Evolutionary conservation across 805 yeast genomes (phyloP).

Genomic region (Ogataea methylovora): DNA sequence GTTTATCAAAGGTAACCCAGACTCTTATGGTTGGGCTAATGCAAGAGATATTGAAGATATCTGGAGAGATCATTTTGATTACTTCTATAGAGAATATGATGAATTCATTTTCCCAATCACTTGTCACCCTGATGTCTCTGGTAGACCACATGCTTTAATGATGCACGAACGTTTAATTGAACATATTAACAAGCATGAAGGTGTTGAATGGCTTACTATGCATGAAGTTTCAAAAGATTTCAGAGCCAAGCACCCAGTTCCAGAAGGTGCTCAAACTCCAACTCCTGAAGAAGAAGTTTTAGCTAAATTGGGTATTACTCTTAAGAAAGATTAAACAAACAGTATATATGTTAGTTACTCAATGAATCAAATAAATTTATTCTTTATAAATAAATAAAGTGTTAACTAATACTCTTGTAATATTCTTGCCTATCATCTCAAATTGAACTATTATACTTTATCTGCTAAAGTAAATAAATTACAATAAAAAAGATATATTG

Average conservation of each 20-base stretch:
- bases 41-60: slow-evolving; percentile 29
- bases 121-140: slow-evolving; percentile 30
- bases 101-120: slow-evolving; percentile 31
- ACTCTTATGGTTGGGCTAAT: slow-evolving; percentile 27
- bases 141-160: slow-evolving; percentile 27
- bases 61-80: slow-evolving; percentile 31
- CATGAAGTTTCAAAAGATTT: slow-evolving; percentile 26
- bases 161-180: slow-evolving; percentile 31
- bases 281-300: slow-evolving; percentile 7
- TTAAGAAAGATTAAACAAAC: background rate
- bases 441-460: too few relatives aligned
- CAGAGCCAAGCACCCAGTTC: slow-evolving; percentile 17
- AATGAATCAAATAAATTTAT: background rate
- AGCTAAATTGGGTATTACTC: background rate
- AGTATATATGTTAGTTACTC: background rate
- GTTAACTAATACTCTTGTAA: too few relatives aligned
- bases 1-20: slow-evolving; percentile 26
- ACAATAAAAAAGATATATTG: too few relatives aligned
- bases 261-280: slow-evolving; percentile 24
- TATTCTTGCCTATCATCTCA: too few relatives aligned
- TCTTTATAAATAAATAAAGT: too few relatives aligned
- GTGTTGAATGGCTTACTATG: slow-evolving; percentile 34
- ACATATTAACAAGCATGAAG: slow-evolving; percentile 28
- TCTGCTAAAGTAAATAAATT: too few relatives aligned
- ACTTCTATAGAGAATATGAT: slow-evolving; percentile 29